Evolutionary conservation across 129 eudicot species (phyloP), one percentile per base, ranked within the genome.

Genomic region (Sambucus nigra): DNA sequence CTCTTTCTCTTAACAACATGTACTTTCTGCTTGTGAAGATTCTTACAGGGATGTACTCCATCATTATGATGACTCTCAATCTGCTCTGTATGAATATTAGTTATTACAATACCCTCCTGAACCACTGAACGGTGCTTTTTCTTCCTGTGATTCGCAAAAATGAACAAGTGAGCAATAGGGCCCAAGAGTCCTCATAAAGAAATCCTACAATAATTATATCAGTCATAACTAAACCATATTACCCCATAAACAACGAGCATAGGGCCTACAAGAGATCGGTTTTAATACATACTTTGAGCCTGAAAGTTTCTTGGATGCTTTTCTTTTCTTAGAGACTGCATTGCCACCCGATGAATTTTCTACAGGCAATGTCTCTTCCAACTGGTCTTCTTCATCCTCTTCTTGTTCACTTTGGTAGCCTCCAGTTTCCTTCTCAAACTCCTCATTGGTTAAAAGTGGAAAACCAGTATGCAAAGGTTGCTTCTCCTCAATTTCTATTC

Each of bases 371-470:
- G 32, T 18, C 52, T 68, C 77, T 64, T 61, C 74, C 24, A 47
- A 48, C 68, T 56, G 69, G 54, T 70, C 74, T 48, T 70, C 78
- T 47, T 66, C 73, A 18, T 52, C 66, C 25, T 70, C 74, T 49
- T 73, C 81, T 7, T 56, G 52, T 45, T 77, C 85, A 86, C 87
- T 80, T 65, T 68, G 67, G 73, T 77, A 80, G 14, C 94, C 99
- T 39, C 82, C 87, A 56, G 73, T 73, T 78, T 82, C 96, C 59
- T 80, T 75, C 25, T 72, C 94, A 71, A 80, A 86, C 67, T 86
- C 96, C 64, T 77, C 87, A 77, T 86, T 92, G 7, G 94, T 87
- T 60, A 86, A 68, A 68, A 92, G 91, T 55, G 71, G 66, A 33
- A 71, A 46, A 46, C 69, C 87, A 38, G 59, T 60, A 59, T 72